Percentiles rank a stretch among this genome's conserved stretches.
Conservation (phyloP, 176 grass and related monocot species). For the Puccinellia tenuiflora region DNA sequence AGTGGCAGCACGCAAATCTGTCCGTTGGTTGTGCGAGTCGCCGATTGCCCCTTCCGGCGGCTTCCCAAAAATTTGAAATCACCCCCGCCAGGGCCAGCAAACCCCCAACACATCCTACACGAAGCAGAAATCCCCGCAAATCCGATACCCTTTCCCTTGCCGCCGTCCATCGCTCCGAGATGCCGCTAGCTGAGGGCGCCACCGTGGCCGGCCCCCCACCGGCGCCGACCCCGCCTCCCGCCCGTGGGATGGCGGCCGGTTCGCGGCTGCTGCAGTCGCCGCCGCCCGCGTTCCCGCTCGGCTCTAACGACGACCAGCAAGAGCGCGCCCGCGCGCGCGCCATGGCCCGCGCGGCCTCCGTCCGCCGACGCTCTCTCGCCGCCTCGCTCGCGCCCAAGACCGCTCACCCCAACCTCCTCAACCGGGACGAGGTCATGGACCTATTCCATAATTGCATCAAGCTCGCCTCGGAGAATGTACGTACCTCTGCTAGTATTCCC, state of each 20-base stretch:
- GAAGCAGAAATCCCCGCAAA: background rate
- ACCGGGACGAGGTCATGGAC: constrained; percentile 84
- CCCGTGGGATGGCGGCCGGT: constrained; percentile 21
- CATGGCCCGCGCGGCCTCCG: constrained; percentile 49
- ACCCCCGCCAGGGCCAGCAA: background rate
- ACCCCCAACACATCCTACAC: background rate
- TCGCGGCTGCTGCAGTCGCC: constrained; percentile 56
- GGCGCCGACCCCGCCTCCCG: constrained; percentile 3
- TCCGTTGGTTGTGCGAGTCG: background rate
- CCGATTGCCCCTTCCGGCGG: background rate
- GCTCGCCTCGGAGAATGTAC: constrained; percentile 87
- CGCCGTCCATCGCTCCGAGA: background rate
- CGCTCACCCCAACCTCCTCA: constrained; percentile 42
- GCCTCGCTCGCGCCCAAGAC: constrained; percentile 20
- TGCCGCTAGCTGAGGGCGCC: constrained; percentile 15
- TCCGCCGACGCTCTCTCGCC: constrained; percentile 43
- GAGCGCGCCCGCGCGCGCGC: constrained; percentile 80
- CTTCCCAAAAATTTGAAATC: background rate
- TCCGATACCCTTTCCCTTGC: background rate
- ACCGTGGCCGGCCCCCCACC: background rate
- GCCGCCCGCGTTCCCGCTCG: constrained; percentile 54
- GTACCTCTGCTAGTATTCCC: background rate
- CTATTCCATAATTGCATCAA: constrained; percentile 95
- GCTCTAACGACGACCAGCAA: constrained; percentile 83
- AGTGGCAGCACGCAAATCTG: background rate